phyloP scores from a whole-genome alignment of 1,139 yeast species.

The Blastobotrys ciferrii region DNA sequence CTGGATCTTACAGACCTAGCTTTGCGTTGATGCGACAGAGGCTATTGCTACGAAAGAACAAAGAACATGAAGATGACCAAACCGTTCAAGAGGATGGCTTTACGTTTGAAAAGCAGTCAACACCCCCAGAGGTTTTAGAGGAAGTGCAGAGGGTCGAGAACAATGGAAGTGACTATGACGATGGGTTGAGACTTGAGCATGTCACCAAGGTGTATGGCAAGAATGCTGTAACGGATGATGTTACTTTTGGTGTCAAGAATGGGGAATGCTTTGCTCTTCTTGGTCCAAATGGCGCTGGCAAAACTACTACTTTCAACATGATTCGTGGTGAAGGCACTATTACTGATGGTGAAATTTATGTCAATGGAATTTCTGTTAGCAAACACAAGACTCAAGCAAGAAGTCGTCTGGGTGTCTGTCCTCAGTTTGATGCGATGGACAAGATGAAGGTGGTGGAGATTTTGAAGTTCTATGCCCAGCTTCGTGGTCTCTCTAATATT shows the following conservation, averaged over 20 bases:
- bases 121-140: slow-evolving; percentile 19
- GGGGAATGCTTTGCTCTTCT: slow-evolving; percentile 43
- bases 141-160: slow-evolving; percentile 23
- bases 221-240: slow-evolving; percentile 35
- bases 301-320: slow-evolving; percentile 75
- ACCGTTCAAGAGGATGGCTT: background rate
- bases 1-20: slow-evolving; percentile 30
- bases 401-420: slow-evolving; percentile 39
- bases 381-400: slow-evolving; percentile 34
- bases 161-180: slow-evolving; percentile 20
- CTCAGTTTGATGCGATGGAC: slow-evolving; percentile 43
- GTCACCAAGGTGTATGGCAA: slow-evolving; percentile 33
- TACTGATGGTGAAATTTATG: slow-evolving; percentile 33
- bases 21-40: slow-evolving; percentile 6
- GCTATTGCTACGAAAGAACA: background rate
- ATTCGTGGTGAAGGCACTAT: slow-evolving; percentile 52
- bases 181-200: slow-evolving; percentile 34
- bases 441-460: slow-evolving; percentile 37
- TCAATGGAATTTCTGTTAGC: slow-evolving; percentile 34
- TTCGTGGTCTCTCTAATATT: slow-evolving; percentile 59
- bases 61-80: background rate
- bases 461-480: slow-evolving; percentile 34
- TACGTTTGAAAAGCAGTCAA: slow-evolving; percentile 3
- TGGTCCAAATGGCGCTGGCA: slow-evolving; percentile 99
- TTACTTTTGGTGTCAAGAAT: slow-evolving; percentile 36